Evolutionary conservation across 805 yeast species (phyloP).

Genomic region (Candida verbasci): DNA sequence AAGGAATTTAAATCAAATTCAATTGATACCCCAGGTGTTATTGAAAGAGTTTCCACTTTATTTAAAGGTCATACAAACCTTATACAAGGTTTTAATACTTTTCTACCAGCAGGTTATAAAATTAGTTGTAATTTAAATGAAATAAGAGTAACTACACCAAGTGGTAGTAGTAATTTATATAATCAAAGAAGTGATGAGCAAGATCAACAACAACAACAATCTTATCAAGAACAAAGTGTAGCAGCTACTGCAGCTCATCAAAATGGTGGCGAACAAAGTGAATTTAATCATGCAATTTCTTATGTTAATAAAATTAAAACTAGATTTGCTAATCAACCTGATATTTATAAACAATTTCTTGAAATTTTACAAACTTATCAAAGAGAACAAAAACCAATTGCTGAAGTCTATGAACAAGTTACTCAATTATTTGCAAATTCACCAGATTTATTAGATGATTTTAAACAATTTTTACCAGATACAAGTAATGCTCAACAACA

Average conservation of each 20-base stretch:
- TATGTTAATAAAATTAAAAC: constrained; percentile 96
- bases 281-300: constrained; percentile 94
- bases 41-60: constrained; percentile 86
- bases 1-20: constrained; percentile 91
- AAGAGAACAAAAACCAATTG: constrained; percentile 90
- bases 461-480: constrained; percentile 93
- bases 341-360: constrained; percentile 88
- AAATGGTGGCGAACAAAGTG: constrained; percentile 67
- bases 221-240: constrained; percentile 9
- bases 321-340: constrained; percentile 90
- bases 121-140: constrained; percentile 95
- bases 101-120: constrained; percentile 92
- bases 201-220: constrained; percentile 14
- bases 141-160: constrained; percentile 91
- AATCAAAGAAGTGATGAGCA: constrained; percentile 18
- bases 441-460: constrained; percentile 91
- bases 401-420: constrained; percentile 93
- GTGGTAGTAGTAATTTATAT: constrained; percentile 54
- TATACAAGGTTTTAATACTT: constrained; percentile 96
- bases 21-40: constrained; percentile 97
- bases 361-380: constrained; percentile 96
- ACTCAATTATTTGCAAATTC: constrained; percentile 85
- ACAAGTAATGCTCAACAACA: no score
- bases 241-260: constrained; percentile 14
- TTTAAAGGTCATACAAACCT: constrained; percentile 91